These are phyloP conservation scores for Puya raimondii DNA, from an alignment of 176 grass and related monocot species.

Conservation along the genomic window DNA sequence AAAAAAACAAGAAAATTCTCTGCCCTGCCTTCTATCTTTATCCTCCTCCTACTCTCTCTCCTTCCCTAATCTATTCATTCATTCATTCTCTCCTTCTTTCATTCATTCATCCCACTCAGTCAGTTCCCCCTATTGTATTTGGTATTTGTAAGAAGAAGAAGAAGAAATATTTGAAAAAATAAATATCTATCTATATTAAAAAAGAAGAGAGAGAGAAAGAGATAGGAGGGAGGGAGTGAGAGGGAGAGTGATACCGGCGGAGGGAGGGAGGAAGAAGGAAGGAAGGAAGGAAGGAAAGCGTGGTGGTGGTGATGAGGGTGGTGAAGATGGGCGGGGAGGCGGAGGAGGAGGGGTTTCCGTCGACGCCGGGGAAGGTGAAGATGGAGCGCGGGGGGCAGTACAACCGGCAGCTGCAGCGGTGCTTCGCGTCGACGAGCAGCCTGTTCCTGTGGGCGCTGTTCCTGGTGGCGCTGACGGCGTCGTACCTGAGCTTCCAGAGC, in stretches of 20 bases:
- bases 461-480: conserved; percentile 76
- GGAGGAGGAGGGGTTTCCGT: conserved; percentile 87
- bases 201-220: background rate
- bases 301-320: conserved; percentile 31
- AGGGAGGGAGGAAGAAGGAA: background rate
- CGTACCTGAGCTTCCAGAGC: conserved; percentile 83
- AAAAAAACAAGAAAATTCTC: conserved; percentile 9
- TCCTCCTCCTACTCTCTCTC: background rate
- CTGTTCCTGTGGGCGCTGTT: conserved; percentile 83
- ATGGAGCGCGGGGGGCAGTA: conserved; percentile 57
- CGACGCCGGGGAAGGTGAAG: conserved; percentile 88
- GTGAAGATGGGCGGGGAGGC: background rate
- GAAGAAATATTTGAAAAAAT: too few species aligned
- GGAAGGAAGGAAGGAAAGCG: conserved; percentile 14
- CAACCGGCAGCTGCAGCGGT: conserved; percentile 72
- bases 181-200: too few species aligned
- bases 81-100: conserved; percentile 4
- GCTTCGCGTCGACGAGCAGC: conserved; percentile 79
- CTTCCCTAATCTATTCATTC: conserved; percentile 1
- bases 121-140: too few species aligned
- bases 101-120: too few species aligned
- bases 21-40: conserved; percentile 21
- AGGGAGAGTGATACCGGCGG: background rate
- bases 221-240: background rate
- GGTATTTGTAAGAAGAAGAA: too few species aligned